Evolutionary conservation across 768 basidiomycete genomes (phyloP).

Genomic region (Sarcodon sp.): DNA sequence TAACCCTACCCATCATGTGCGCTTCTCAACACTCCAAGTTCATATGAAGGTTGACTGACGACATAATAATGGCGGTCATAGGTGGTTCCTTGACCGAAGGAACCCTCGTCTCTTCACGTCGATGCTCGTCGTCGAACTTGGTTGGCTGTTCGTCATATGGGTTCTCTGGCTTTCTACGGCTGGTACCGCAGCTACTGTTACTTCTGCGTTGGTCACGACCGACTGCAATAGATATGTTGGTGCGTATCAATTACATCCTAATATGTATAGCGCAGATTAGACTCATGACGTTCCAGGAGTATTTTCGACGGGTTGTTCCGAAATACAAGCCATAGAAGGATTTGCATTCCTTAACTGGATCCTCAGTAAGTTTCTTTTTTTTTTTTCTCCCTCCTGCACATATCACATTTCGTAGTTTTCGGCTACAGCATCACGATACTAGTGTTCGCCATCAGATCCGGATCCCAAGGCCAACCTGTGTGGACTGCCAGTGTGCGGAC

Average conservation of each 20-base stretch:
- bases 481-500: not conserved
- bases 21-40: not conserved
- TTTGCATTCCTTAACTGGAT: conserved; percentile 15
- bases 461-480: not conserved
- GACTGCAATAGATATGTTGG: not conserved
- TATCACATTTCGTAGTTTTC: not conserved
- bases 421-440: not conserved
- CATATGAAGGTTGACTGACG: not conserved
- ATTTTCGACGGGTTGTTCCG: conserved; percentile 9
- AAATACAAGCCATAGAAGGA: conserved; percentile 14
- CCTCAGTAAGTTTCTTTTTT: conserved; percentile 5
- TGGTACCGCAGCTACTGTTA: conserved; percentile 8
- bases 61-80: not conserved
- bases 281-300: not conserved
- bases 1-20: conserved; percentile 1
- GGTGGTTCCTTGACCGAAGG: conserved; percentile 14
- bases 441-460: not conserved
- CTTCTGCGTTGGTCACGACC: conserved; percentile 1
- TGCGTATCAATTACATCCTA: not conserved
- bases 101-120: conserved; percentile 16
- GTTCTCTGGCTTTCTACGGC: conserved; percentile 17
- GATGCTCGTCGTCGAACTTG: conserved; percentile 17
- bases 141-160: conserved; percentile 14
- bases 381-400: not conserved
- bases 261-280: not conserved